Conservation (phyloP, 192 early-diverging fungal genomes). For the Irineochytrium annulatum region DNA sequence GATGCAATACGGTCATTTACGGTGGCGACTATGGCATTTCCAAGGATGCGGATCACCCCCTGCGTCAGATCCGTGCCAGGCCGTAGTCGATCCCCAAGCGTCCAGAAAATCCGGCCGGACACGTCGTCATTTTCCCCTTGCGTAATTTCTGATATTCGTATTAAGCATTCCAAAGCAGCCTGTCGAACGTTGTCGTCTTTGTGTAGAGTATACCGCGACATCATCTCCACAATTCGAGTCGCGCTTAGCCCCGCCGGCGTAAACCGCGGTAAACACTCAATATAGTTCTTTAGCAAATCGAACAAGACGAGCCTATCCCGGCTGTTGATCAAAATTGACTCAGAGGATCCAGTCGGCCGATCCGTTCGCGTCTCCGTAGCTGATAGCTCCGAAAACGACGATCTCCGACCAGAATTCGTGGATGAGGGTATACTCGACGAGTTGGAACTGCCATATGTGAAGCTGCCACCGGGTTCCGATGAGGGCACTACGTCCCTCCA, state of each 20-base stretch:
- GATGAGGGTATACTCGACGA: neutral
- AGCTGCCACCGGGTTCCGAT: too few species aligned
- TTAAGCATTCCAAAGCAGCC: slow-evolving; percentile 57
- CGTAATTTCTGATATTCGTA: slow-evolving; percentile 56
- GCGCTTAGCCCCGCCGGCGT: slow-evolving; percentile 61
- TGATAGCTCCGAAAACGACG: neutral
- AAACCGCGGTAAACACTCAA: slow-evolving; percentile 69
- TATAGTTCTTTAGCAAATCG: slow-evolving; percentile 61
- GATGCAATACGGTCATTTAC: slow-evolving; percentile 27
- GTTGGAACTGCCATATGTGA: neutral
- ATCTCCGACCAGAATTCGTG: neutral
- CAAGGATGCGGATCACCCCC: slow-evolving; percentile 29
- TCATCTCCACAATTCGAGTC: slow-evolving; percentile 68
- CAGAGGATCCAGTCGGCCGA: too few species aligned
- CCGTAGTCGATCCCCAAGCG: slow-evolving; percentile 9
- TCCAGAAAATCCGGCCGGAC: slow-evolving; percentile 7
- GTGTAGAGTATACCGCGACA: slow-evolving; percentile 78
- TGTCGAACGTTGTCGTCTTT: slow-evolving; percentile 77
- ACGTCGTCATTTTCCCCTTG: slow-evolving; percentile 22
- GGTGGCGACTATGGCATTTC: slow-evolving; percentile 13
- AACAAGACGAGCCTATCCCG: neutral
- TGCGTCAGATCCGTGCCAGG: slow-evolving; percentile 9
- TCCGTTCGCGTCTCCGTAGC: too few species aligned
- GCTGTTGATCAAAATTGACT: too few species aligned
- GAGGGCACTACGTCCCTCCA: slow-evolving; percentile 10